Evolutionary conservation across 2,329 filamentous ascomycete species (phyloP).

Genomic region (Epichloe festucae): DNA sequence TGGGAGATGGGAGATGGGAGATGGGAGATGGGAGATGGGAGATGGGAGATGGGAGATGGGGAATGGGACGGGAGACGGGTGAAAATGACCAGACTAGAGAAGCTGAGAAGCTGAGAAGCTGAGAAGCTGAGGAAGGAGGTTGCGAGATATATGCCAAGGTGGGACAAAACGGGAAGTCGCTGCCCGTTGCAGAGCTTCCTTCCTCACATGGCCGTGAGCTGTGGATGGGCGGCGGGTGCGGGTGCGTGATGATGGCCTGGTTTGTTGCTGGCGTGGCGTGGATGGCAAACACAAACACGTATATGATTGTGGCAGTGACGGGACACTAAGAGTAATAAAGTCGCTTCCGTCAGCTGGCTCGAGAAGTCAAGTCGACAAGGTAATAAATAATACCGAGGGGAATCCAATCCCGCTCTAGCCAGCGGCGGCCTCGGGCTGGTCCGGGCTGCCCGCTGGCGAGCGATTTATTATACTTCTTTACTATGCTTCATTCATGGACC

Average conservation of each 20-base stretch:
- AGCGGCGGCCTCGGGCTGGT: not conserved
- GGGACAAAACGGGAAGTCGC: not conserved
- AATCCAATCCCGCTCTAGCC: not conserved
- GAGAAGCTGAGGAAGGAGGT: not conserved
- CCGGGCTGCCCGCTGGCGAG: not conserved
- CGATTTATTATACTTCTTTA: not conserved
- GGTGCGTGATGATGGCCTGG: no score
- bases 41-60: no score
- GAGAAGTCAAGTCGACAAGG: not conserved
- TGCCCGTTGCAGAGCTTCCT: not conserved
- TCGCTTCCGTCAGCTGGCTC: not conserved
- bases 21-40: not conserved
- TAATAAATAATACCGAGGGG: not conserved
- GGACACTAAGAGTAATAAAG: not conserved
- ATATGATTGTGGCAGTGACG: constrained; percentile 1
- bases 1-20: no score
- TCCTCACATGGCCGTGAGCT: not conserved
- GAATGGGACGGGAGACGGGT: not conserved
- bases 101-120: not conserved
- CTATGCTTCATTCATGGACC: not conserved
- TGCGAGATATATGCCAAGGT: not conserved
- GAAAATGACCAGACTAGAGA: not conserved
- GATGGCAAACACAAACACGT: not conserved
- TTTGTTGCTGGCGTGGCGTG: not conserved
- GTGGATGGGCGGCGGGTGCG: not conserved